phyloP scores from a whole-genome alignment of 768 basidiomycete species.

The Trametes cingulata region DNA sequence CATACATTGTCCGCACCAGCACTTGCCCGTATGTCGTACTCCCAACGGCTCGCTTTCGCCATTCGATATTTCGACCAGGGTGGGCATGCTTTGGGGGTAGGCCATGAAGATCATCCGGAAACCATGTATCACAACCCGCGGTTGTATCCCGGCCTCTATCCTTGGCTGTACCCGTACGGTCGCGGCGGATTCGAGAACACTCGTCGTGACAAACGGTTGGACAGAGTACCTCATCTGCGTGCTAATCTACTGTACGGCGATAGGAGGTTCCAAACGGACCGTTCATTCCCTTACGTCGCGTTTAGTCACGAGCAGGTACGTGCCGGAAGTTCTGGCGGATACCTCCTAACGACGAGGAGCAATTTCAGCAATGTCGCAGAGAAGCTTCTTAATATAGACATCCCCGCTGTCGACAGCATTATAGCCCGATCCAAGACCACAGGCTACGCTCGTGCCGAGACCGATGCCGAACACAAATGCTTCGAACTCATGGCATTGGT shows the following conservation, averaged over 20 bases:
- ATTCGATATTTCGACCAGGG: slow-evolving; percentile 30
- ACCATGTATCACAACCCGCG: slow-evolving; percentile 37
- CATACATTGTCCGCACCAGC: slow-evolving; percentile 36
- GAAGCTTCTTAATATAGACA: slow-evolving; percentile 3
- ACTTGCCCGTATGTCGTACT: slow-evolving; percentile 18
- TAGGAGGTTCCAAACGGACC: slow-evolving; percentile 41
- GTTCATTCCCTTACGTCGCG: slow-evolving; percentile 38
- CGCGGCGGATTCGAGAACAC: slow-evolving; percentile 36
- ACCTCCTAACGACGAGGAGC: slow-evolving; percentile 19
- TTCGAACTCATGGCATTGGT: neutral
- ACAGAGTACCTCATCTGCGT: slow-evolving; percentile 27
- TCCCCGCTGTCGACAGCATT: neutral
- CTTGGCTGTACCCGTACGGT: slow-evolving; percentile 46
- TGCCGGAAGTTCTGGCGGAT: slow-evolving; percentile 29
- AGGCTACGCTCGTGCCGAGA: neutral
- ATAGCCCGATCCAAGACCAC: neutral
- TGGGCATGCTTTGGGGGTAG: slow-evolving; percentile 33
- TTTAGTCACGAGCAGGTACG: slow-evolving; percentile 44
- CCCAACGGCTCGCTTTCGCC: slow-evolving; percentile 28
- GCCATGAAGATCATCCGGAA: slow-evolving; percentile 30
- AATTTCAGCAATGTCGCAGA: slow-evolving; percentile 24
- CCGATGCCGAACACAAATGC: neutral
- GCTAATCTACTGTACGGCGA: slow-evolving; percentile 41
- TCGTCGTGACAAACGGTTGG: neutral
- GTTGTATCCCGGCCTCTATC: slow-evolving; percentile 41